Conservation (phyloP, 495 filamentous ascomycete species). For the Diplogelasinospora grovesii region DNA sequence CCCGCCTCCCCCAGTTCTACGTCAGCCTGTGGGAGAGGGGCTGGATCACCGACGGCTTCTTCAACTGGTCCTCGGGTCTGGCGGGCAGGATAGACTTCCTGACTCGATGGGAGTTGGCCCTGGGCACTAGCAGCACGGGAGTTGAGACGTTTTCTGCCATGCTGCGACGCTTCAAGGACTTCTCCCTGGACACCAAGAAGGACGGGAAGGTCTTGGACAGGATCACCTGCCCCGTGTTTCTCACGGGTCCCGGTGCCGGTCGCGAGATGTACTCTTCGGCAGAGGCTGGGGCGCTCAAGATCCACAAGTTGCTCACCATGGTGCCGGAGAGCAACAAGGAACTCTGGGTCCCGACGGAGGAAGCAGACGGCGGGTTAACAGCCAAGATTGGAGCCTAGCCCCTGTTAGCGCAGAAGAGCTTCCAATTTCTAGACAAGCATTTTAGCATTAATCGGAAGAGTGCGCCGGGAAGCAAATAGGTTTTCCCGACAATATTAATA, state of each 20-base stretch:
- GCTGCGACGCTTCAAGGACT: no score
- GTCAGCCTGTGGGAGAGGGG: constrained; percentile 21
- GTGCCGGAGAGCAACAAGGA: constrained; percentile 15
- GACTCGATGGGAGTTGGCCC: constrained; percentile 30
- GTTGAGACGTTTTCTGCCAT: no score
- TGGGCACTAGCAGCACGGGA: no score
- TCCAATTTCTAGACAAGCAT: constrained; percentile 3
- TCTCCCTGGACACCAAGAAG: constrained; percentile 12
- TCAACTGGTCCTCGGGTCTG: constrained; percentile 2
- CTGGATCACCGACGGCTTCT: constrained; percentile 24
- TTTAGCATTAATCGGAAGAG: not conserved
- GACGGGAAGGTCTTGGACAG: constrained; percentile 14
- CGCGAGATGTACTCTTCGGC: constrained; percentile 11
- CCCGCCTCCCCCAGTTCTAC: constrained; percentile 24
- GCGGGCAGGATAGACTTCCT: no score
- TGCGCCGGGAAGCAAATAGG: no score
- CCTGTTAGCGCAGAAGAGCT: not conserved
- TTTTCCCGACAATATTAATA: no score
- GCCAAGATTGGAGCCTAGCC: constrained; percentile 22
- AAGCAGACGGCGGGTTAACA: constrained; percentile 15
- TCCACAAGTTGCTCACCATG: constrained; percentile 1
- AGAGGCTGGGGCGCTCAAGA: constrained; percentile 4
- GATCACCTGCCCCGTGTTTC: constrained; percentile 22
- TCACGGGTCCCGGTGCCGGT: constrained; percentile 18
- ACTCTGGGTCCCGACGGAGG: constrained; percentile 17